Evolutionary conservation across 2,329 filamentous ascomycete genomes (phyloP).

Genomic region (Blumeria graminis): DNA sequence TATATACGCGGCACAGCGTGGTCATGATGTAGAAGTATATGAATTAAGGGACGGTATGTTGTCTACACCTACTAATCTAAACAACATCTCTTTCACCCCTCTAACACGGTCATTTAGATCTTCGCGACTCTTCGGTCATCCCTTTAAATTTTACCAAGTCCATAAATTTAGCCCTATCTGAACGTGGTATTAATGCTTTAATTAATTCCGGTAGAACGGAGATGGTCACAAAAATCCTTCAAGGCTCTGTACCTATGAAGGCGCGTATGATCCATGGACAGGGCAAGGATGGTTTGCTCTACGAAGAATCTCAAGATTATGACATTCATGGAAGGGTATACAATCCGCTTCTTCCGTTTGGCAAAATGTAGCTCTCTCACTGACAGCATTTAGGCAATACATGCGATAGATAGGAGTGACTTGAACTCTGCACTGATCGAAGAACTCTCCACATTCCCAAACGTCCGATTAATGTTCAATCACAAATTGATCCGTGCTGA

Average conservation of each 20-base stretch:
- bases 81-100: neutral
- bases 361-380: too few species aligned
- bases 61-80: neutral
- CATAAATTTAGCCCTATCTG: constrained; percentile 91
- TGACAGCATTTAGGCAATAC: constrained; percentile 38
- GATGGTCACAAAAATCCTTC: constrained; percentile 50
- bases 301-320: constrained; percentile 65
- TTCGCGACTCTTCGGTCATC: constrained; percentile 57
- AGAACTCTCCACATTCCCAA: constrained; percentile 58
- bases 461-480: constrained; percentile 79
- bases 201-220: constrained; percentile 38
- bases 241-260: constrained; percentile 70
- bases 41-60: constrained; percentile 64
- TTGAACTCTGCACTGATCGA: constrained; percentile 71
- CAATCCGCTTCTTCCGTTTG: neutral
- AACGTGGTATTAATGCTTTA: constrained; percentile 79
- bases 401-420: constrained; percentile 60
- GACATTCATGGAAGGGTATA: constrained; percentile 63
- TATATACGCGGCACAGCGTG: constrained; percentile 72
- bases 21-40: constrained; percentile 79
- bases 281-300: constrained; percentile 37
- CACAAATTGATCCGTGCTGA: constrained; percentile 84
- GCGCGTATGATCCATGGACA: constrained; percentile 87
- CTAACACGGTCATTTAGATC: constrained; percentile 30
- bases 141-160: constrained; percentile 92